These are phyloP conservation scores for Suhomyces sp. DNA, from an alignment of 805 yeast genomes.

Conservation along the genomic window DNA sequence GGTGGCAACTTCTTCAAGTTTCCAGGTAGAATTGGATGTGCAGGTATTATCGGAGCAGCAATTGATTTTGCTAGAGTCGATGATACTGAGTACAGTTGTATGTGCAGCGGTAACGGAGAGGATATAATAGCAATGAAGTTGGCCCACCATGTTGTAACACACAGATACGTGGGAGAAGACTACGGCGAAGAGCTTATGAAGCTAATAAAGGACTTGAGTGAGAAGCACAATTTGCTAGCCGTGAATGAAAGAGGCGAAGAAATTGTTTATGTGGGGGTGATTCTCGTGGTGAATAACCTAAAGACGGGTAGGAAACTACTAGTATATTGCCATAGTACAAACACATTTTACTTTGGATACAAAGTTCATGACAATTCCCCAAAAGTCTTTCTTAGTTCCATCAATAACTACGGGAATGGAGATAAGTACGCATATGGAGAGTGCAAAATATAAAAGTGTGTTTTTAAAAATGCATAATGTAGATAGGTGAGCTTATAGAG, in stretches of 20 bases:
- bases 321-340: conserved; percentile 37
- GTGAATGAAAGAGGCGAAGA: conserved; percentile 8
- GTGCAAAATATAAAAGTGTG: conserved; percentile 10
- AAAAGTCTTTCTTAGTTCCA: conserved; percentile 23
- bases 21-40: conserved; percentile 53
- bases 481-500: neutral
- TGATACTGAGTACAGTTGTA: conserved; percentile 24
- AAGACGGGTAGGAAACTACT: conserved; percentile 9
- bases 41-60: conserved; percentile 49
- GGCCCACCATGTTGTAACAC: conserved; percentile 26
- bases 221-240: conserved; percentile 9
- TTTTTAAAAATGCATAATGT: too few relatives aligned
- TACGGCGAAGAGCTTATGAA: conserved; percentile 17
- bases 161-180: conserved; percentile 13
- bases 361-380: conserved; percentile 8
- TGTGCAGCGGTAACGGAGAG: conserved; percentile 58
- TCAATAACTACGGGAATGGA: conserved; percentile 10
- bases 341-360: conserved; percentile 25
- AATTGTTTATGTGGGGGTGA: conserved; percentile 31
- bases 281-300: conserved; percentile 18
- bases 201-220: conserved; percentile 11
- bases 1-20: conserved; percentile 53
- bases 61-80: conserved; percentile 22
- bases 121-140: conserved; percentile 46
- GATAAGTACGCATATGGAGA: conserved; percentile 28